Evolutionary conservation across 78 protist genomes (phyloP).

Genomic region (Tieghemostelium lacteum): DNA sequence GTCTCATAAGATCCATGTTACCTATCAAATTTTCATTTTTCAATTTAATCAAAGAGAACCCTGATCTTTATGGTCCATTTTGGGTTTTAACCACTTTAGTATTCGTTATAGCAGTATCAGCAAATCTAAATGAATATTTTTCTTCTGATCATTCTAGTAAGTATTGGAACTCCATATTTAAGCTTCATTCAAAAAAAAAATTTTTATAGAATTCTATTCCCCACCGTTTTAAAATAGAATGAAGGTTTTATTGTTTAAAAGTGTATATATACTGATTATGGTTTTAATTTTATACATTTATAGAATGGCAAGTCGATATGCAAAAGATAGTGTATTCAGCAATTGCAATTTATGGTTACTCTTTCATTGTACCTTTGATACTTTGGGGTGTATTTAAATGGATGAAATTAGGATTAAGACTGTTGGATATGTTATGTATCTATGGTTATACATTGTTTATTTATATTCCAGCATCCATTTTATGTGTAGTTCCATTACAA

Average conservation of each 20-base stretch:
- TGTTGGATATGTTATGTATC: slow-evolving; percentile 66
- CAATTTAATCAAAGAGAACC: slow-evolving; percentile 50
- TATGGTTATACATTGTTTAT: slow-evolving; percentile 72
- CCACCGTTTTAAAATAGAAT: too few species aligned
- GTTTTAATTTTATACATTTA: background rate
- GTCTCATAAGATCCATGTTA: slow-evolving; percentile 47
- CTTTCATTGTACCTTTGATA: slow-evolving; percentile 56
- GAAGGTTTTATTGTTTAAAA: too few species aligned
- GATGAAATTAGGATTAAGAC: slow-evolving; percentile 72
- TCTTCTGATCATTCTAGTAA: slow-evolving; percentile 21
- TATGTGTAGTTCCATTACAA: slow-evolving; percentile 44
- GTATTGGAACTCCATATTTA: background rate
- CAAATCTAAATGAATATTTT: slow-evolving; percentile 54
- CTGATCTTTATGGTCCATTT: slow-evolving; percentile 78
- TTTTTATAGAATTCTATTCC: too few species aligned
- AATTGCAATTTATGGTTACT: slow-evolving; percentile 67
- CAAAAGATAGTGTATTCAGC: slow-evolving; percentile 48
- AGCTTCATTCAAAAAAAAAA: too few species aligned
- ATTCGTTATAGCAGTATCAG: slow-evolving; percentile 49
- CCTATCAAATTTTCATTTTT: slow-evolving; percentile 78
- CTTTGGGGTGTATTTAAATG: slow-evolving; percentile 71
- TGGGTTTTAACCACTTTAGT: slow-evolving; percentile 73
- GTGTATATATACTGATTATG: background rate
- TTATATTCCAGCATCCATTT: slow-evolving; percentile 61
- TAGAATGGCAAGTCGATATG: slow-evolving; percentile 60